Percentiles rank a stretch among this genome's conserved stretches.
Conservation (phyloP, 345 rosid species). For the Cardamine chenopodiifolia region DNA sequence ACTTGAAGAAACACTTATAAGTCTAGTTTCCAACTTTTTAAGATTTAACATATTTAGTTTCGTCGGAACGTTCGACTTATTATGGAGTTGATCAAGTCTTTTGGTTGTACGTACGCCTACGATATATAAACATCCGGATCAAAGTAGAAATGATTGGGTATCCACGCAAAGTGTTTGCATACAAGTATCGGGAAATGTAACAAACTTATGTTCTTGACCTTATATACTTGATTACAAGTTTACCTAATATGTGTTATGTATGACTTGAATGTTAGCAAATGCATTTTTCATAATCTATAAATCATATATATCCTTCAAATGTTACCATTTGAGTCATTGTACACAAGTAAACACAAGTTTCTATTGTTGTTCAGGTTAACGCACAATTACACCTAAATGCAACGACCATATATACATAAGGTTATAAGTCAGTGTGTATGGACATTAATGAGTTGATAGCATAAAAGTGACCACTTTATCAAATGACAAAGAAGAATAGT, state of each 20-base stretch:
- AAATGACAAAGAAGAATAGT: constrained; percentile 36
- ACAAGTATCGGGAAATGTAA: background rate
- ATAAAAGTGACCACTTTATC: constrained; percentile 31
- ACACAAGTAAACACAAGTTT: constrained; percentile 1
- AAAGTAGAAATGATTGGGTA: background rate
- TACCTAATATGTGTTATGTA: background rate
- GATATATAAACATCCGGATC: background rate
- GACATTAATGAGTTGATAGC: constrained; percentile 15
- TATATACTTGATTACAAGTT: background rate
- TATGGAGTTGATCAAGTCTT: background rate
- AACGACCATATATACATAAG: background rate
- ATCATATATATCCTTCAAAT: background rate
- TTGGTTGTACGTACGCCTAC: background rate
- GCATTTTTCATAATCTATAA: background rate
- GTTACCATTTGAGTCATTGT: constrained; percentile 3
- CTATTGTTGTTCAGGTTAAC: background rate
- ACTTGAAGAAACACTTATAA: background rate
- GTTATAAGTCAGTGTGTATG: constrained; percentile 4
- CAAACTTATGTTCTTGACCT: background rate
- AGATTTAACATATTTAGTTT: background rate
- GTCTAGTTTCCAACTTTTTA: background rate
- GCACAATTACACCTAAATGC: constrained; percentile 2
- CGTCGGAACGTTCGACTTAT: background rate
- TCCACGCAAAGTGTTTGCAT: constrained; percentile 1
- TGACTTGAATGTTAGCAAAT: background rate